Base-by-base conservation (phyloP, 2,329 filamentous ascomycete species). In the Claviceps fusiformis region DNA sequence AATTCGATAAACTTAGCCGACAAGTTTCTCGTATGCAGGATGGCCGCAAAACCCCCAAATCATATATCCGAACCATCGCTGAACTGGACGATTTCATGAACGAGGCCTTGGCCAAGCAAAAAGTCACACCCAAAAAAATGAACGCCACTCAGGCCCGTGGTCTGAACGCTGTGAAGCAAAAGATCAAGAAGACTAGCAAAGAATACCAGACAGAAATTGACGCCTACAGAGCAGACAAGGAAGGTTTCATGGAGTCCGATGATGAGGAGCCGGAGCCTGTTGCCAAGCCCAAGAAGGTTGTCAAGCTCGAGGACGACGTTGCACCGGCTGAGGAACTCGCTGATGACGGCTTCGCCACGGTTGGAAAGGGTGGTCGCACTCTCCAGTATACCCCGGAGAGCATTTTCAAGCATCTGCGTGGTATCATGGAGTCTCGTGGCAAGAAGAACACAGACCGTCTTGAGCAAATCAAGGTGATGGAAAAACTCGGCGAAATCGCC, bases 171-270 rank as follows among this genome's bases (percentile, higher is more conserved):
- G 88, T 97, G 67, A 95, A 96, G 76, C 93, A 98, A 73, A 91
- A 91, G 75, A 89, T 98, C 77, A 91, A 92, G 82, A 97, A 96
- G 82, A 92, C 92, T 75, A 95, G 92, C 80, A 95, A 95, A 75
- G 92, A 97, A 61, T 92, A 92, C 74, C 82, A 89, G 67, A 77
- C 80, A 59, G 88, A 95, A 67, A 86, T 98, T 64, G 89, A 95
- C 63, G 81, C 85, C 60, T 98, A 92, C 76, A 81, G 87, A 62
- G 85, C 82, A 60, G 83, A 95, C 71, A 89, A 92, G 71, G 89
- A 92, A 60, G 83, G 75, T 19, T 97, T 86, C 73, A 90, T 96
- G 87, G 83, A 87, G 69, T 88, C 87, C 48, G 84, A 90, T 27
- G 85, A 89, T 53, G 87, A 91, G 60, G 85, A 87, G 64, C 85